These are phyloP conservation scores for Eragrostis tef DNA, from an alignment of 202 grass and related monocot species.

Conservation along the genomic window DNA sequence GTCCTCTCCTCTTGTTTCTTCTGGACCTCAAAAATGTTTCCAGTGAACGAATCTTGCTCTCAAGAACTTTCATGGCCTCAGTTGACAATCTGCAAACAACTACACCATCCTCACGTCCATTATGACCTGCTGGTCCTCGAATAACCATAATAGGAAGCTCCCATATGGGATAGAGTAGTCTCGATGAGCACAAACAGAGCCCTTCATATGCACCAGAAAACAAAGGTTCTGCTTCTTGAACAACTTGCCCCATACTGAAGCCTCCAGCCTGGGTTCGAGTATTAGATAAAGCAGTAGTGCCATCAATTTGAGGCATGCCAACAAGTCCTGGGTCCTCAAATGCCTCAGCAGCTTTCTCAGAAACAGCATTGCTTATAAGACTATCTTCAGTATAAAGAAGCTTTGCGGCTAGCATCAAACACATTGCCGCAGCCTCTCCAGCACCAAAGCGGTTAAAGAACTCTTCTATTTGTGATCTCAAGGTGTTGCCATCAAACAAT, in stretches of 20 bases:
- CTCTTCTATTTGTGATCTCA: constrained; percentile 79
- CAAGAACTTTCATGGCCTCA: constrained; percentile 80
- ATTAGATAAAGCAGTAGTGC: constrained; percentile 68
- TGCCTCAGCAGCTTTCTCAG: constrained; percentile 90
- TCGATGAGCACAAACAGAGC: constrained; percentile 92
- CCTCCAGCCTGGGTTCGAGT: constrained; percentile 74
- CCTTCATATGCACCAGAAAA: constrained; percentile 97
- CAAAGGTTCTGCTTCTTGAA: constrained; percentile 87
- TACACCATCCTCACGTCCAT: constrained; percentile 61
- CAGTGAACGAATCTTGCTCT: constrained; percentile 80
- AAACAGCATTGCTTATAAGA: constrained; percentile 69
- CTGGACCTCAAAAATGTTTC: constrained; percentile 94
- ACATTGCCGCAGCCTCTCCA: constrained; percentile 95
- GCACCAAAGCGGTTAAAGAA: constrained; percentile 88
- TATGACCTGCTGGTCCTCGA: constrained; percentile 53
- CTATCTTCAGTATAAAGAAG: constrained; percentile 81
- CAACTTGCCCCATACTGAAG: constrained; percentile 98
- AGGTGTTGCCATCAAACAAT: constrained; percentile 81
- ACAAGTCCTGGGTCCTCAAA: constrained; percentile 91
- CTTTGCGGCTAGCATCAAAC: constrained; percentile 87
- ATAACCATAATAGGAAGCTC: constrained; percentile 82
- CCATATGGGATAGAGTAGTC: constrained; percentile 90
- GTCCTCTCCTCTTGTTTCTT: constrained; percentile 92
- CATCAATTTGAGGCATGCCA: constrained; percentile 81
- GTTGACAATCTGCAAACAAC: constrained; percentile 74